Conservation (phyloP, 1,139 yeast genomes). For the Protomyces lactucae-debilis region DNA sequence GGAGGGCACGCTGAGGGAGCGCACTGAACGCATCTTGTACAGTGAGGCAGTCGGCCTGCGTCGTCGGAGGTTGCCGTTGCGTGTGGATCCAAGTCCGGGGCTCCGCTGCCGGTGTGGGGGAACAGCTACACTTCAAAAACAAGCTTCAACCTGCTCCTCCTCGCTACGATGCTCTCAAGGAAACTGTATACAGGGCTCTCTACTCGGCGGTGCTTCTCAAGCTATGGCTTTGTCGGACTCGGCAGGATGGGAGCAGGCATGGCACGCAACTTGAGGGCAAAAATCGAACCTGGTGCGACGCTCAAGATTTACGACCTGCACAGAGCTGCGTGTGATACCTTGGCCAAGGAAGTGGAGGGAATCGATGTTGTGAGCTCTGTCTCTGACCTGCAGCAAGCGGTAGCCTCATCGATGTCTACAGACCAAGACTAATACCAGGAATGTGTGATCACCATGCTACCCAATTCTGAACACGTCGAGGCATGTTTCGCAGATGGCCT, state of each 20-base stretch:
- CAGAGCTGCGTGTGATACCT: slow-evolving; percentile 38
- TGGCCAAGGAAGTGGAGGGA: slow-evolving; percentile 15
- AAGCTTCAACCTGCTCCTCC: neutral
- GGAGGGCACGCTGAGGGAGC: neutral
- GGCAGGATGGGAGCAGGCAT: slow-evolving; percentile 61
- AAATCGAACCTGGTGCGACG: slow-evolving; percentile 44
- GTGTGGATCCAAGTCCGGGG: neutral
- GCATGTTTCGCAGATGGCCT: slow-evolving; percentile 45
- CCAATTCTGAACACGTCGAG: slow-evolving; percentile 54
- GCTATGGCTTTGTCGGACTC: slow-evolving; percentile 51
- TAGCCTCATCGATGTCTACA: neutral
- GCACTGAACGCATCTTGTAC: neutral
- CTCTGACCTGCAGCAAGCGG: neutral
- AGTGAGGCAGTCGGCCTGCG: neutral
- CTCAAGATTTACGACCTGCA: slow-evolving; percentile 49
- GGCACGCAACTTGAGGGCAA: slow-evolving; percentile 52
- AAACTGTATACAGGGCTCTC: neutral
- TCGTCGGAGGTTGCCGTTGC: neutral
- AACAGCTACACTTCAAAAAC: neutral
- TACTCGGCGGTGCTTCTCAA: neutral
- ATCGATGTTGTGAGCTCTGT: neutral
- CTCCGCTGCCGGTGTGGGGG: neutral
- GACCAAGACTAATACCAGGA: slow-evolving; percentile 34
- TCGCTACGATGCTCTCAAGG: neutral
- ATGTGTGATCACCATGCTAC: slow-evolving; percentile 54